Percentiles rank a stretch among this genome's conserved stretches.
Evolutionary conservation across 73 alveolate genomes (phyloP).

Genomic region (Loxodes magnus): DNA sequence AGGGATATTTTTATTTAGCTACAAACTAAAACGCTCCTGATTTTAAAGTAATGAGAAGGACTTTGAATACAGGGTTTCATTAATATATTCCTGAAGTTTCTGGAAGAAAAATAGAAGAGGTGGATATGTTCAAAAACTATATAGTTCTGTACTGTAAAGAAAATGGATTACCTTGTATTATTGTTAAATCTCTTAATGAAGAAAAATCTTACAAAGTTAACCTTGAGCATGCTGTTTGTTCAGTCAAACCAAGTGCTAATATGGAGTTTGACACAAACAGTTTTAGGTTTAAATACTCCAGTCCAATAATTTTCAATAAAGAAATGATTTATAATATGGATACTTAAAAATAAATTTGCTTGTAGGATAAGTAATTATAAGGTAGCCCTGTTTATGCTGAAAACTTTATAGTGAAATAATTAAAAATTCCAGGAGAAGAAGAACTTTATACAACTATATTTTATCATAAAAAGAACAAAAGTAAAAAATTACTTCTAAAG

Average conservation of each 20-base stretch:
- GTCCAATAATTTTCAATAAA: conserved; percentile 56
- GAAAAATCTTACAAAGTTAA: conserved; percentile 15
- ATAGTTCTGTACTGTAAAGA: conserved; percentile 49
- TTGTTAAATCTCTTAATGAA: conserved; percentile 20
- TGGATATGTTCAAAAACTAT: conserved; percentile 60
- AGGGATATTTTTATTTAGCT: conserved; percentile 41
- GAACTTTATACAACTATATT: conserved; percentile 55
- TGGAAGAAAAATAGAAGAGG: conserved; percentile 48
- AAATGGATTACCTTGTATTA: conserved; percentile 45
- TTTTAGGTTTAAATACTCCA: conserved; percentile 38
- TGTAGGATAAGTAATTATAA: conserved; percentile 28
- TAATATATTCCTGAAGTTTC: conserved; percentile 25
- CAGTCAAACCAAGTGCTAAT: conserved; percentile 61
- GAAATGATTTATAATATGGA: conserved; percentile 37
- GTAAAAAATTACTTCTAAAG: conserved; percentile 24
- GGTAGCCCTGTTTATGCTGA: conserved; percentile 53
- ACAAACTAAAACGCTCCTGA: conserved; percentile 38
- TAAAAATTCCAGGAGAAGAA: conserved; percentile 64
- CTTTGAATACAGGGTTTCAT: conserved; percentile 6
- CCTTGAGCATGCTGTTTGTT: conserved; percentile 31
- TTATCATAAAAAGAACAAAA: conserved; percentile 33
- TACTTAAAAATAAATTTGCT: conserved; percentile 10
- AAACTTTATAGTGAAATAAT: conserved; percentile 42
- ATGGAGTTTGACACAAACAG: conserved; percentile 33
- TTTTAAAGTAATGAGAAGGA: conserved; percentile 29